phyloP scores from a whole-genome alignment of 768 basidiomycete species.

The Auricularia cornea region DNA sequence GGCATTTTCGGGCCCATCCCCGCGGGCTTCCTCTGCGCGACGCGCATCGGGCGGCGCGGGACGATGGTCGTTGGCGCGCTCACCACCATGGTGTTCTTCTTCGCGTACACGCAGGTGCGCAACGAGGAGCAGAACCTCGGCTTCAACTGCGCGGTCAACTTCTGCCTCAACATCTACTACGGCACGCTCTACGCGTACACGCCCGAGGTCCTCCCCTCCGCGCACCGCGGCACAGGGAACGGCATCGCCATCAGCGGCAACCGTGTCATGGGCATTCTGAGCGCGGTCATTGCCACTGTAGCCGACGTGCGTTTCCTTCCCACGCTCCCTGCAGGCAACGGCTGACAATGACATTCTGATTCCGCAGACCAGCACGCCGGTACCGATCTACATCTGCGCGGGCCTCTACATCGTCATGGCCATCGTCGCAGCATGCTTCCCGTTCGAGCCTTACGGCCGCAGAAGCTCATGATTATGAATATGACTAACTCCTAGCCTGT shows the following conservation, averaged over 20 bases:
- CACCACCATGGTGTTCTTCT: conserved; percentile 40
- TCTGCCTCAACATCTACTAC: conserved; percentile 1
- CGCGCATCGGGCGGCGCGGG: conserved; percentile 31
- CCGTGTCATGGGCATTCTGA: not conserved
- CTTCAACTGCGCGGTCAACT: not conserved
- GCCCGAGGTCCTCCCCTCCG: conserved; percentile 51
- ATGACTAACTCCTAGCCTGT: too few relatives aligned
- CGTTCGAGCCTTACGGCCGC: conserved; percentile 14
- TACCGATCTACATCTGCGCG: conserved; percentile 22
- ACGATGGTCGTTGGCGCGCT: conserved; percentile 23
- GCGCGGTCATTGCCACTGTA: not conserved
- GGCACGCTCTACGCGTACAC: conserved; percentile 43
- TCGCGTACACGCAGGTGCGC: conserved; percentile 33
- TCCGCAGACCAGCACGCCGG: conserved; percentile 7
- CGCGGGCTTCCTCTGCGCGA: conserved; percentile 27
- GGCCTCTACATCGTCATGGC: conserved; percentile 21
- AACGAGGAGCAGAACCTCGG: not conserved
- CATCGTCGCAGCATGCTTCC: conserved; percentile 16
- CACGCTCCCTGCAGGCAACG: not conserved
- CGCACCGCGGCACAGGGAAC: conserved; percentile 28
- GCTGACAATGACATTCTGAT: not conserved
- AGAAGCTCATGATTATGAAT: not conserved
- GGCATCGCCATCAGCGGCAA: not conserved
- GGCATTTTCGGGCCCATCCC: conserved; percentile 42
- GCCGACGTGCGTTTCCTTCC: not conserved